Evolutionary conservation across 805 yeast species (phyloP).

Genomic region (Metschnikowia corniflorae): DNA sequence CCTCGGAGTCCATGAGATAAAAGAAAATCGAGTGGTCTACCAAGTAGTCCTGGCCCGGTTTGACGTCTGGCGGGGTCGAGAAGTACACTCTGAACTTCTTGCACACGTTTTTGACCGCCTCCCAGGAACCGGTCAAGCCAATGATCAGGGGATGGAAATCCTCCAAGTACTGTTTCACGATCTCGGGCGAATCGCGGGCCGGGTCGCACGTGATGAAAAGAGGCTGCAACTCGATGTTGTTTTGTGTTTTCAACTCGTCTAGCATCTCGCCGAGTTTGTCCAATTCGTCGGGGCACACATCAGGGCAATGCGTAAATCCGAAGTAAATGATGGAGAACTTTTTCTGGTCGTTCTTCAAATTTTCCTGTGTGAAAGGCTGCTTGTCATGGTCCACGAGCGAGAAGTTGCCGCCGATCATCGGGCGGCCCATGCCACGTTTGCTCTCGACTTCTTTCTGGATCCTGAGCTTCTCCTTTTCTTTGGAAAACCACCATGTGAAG

Average conservation of each 20-base stretch:
- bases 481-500: slow-evolving; percentile 64
- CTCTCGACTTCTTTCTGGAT: slow-evolving; percentile 77
- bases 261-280: slow-evolving; percentile 82
- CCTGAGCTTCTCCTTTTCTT: slow-evolving; percentile 72
- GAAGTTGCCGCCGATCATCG: slow-evolving; percentile 90
- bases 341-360: slow-evolving; percentile 55
- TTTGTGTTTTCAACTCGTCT: slow-evolving; percentile 53
- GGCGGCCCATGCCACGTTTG: slow-evolving; percentile 87
- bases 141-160: slow-evolving; percentile 89
- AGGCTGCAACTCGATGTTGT: slow-evolving; percentile 67
- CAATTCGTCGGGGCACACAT: slow-evolving; percentile 96
- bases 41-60: slow-evolving; percentile 93
- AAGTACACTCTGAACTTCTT: slow-evolving; percentile 91
- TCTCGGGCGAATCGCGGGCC: slow-evolving; percentile 86
- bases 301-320: slow-evolving; percentile 98
- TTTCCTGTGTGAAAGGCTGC: slow-evolving; percentile 67
- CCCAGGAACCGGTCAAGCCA: slow-evolving; percentile 91
- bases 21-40: slow-evolving; percentile 98
- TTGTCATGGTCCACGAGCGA: slow-evolving; percentile 68
- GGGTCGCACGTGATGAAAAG: slow-evolving; percentile 96
- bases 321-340: slow-evolving; percentile 85
- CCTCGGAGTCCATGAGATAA: slow-evolving; percentile 98
- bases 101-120: slow-evolving; percentile 78
- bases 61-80: slow-evolving; percentile 92
- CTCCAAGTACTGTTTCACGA: slow-evolving; percentile 71